A percentile compares a stretch with the other conserved stretches of the same genome.
Evolutionary conservation across 805 yeast species (phyloP).

Genomic region (Wickerhamomyces pijperi): DNA sequence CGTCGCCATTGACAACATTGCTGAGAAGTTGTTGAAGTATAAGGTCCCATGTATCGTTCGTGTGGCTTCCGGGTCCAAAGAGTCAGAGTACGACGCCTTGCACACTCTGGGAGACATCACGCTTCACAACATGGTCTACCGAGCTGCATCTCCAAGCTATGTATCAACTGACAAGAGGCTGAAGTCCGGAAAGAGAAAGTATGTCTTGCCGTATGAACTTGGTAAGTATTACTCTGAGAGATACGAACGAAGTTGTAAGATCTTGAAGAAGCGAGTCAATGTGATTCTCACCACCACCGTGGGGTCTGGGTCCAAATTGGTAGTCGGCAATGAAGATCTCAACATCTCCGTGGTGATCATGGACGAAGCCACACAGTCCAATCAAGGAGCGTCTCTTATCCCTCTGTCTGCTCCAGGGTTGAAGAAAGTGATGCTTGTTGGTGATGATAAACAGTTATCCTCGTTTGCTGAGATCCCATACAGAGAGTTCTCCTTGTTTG

Average conservation of each 20-base stretch:
- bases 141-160: constrained; percentile 33
- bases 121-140: constrained; percentile 47
- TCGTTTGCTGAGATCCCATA: constrained; percentile 61
- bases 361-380: constrained; percentile 74
- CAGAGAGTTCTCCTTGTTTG: constrained; percentile 56
- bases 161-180: constrained; percentile 33
- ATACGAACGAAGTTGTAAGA: constrained; percentile 36
- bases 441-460: constrained; percentile 68
- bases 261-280: constrained; percentile 59
- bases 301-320: constrained; percentile 46
- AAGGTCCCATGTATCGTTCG: constrained; percentile 39
- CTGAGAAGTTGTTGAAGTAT: constrained; percentile 50
- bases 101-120: constrained; percentile 52
- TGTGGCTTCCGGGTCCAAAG: constrained; percentile 54
- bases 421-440: constrained; percentile 57
- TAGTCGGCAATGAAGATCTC: constrained; percentile 42
- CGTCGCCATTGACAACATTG: constrained; percentile 67
- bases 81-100: constrained; percentile 42
- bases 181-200: constrained; percentile 30
- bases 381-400: constrained; percentile 60
- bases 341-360: constrained; percentile 64
- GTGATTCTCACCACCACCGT: constrained; percentile 68
- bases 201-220: constrained; percentile 38
- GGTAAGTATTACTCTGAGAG: constrained; percentile 31
- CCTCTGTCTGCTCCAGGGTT: constrained; percentile 63